A percentile compares a stretch with the other conserved stretches of the same genome.
phyloP scores from a whole-genome alignment of 495 filamentous ascomycete genomes.

The Penicillium verhagenii region DNA sequence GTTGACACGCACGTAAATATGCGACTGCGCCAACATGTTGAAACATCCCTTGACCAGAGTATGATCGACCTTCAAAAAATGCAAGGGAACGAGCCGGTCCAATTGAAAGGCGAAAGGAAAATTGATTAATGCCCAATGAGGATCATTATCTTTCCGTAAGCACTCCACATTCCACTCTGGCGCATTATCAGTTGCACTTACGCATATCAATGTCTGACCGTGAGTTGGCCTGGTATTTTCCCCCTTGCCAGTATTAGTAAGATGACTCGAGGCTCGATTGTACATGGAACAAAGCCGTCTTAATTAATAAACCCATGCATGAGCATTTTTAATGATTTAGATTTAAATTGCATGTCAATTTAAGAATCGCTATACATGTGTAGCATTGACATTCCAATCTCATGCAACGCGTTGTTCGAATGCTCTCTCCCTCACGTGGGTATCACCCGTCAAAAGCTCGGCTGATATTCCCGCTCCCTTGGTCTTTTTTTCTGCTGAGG shows the following conservation, averaged over 20 bases:
- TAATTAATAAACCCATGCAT: no score
- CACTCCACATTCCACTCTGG: neutral
- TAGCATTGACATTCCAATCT: no score
- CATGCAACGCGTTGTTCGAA: no score
- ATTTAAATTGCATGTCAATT: no score
- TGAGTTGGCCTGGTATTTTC: neutral
- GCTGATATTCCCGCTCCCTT: no score
- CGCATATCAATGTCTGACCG: neutral
- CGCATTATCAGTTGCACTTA: neutral
- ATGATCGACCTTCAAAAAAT: neutral
- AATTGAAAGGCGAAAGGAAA: neutral
- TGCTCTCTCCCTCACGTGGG: no score
- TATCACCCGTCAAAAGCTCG: no score
- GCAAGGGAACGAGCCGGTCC: neutral
- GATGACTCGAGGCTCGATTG: neutral
- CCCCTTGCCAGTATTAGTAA: neutral
- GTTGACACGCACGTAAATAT: neutral
- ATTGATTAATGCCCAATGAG: neutral
- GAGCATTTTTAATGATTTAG: no score
- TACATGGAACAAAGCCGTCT: neutral
- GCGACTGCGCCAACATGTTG: neutral
- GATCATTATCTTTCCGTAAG: neutral
- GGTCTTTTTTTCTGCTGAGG: no score
- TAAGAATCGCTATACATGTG: no score
- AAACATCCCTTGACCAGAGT: neutral